phyloP scores from a whole-genome alignment of 129 eudicot species.

The Pseudognaphalium luteoalbum region DNA sequence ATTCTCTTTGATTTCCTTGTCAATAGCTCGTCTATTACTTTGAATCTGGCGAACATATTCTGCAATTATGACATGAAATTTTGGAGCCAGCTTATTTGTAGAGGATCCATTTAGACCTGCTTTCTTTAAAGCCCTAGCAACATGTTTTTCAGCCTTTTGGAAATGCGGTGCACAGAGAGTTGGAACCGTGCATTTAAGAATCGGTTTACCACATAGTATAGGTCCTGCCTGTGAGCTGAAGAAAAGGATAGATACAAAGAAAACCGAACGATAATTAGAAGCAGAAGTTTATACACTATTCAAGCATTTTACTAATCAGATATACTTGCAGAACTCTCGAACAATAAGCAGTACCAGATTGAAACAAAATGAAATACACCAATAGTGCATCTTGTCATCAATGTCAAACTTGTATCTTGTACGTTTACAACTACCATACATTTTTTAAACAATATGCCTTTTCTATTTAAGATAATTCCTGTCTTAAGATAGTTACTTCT shows the following conservation, averaged over 20 bases:
- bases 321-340: background rate
- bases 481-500: background rate
- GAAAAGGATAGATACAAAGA: conserved; percentile 1
- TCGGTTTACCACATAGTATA: conserved; percentile 70
- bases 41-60: conserved; percentile 71
- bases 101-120: conserved; percentile 59
- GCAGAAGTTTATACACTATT: background rate
- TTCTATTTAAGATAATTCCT: background rate
- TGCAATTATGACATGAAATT: conserved; percentile 63
- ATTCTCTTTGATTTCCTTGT: conserved; percentile 39
- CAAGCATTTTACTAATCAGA: background rate
- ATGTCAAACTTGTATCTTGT: background rate
- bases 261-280: background rate
- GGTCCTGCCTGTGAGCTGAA: conserved; percentile 79
- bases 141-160: conserved; percentile 68
- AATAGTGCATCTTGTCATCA: background rate
- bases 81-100: conserved; percentile 69
- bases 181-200: conserved; percentile 66
- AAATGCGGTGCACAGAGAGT: conserved; percentile 62
- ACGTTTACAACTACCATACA: background rate
- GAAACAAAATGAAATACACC: background rate
- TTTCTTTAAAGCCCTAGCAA: conserved; percentile 68
- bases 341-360: background rate
- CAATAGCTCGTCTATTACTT: conserved; percentile 56
- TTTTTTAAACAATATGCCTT: background rate